A percentile compares a stretch with the other conserved stretches of the same genome.
phyloP scores from a whole-genome alignment of 1,284 basidiomycete genomes.

The Pascua sp. region DNA sequence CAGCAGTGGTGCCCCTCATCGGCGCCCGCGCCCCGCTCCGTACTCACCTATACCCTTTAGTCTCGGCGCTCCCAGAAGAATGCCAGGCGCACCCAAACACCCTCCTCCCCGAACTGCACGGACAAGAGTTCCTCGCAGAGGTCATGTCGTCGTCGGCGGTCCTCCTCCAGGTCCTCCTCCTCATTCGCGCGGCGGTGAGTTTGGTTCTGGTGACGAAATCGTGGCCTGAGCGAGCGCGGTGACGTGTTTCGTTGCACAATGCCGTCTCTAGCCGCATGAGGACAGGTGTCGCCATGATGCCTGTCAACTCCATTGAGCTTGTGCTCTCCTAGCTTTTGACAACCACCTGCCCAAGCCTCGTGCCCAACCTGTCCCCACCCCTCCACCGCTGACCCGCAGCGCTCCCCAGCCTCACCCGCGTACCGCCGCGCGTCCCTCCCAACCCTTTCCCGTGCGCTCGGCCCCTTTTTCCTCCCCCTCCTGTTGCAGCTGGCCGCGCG shows the following conservation, averaged over 20 bases:
- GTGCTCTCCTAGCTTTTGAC: too few species aligned
- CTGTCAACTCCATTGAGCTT: too few species aligned
- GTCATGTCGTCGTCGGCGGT: constrained; percentile 33
- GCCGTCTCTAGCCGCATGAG: too few species aligned
- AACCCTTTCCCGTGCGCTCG: constrained; percentile 33
- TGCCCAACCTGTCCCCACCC: too few species aligned
- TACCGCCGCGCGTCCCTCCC: constrained; percentile 33
- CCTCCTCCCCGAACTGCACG: constrained; percentile 34
- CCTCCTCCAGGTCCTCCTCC: constrained; percentile 60
- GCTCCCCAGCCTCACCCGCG: constrained; percentile 1
- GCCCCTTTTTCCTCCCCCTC: constrained; percentile 39
- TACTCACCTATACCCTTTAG: constrained; percentile 44
- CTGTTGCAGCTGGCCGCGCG: constrained; percentile 35
- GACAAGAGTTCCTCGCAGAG: constrained; percentile 33
- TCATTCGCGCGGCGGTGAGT: constrained; percentile 29
- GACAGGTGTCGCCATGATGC: too few species aligned
- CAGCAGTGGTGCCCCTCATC: constrained; percentile 28
- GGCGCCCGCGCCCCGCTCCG: constrained; percentile 59
- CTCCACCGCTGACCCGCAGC: too few species aligned
- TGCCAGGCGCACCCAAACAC: constrained; percentile 34
- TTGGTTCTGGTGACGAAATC: too few species aligned
- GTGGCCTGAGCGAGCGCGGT: too few species aligned
- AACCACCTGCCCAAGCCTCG: too few species aligned
- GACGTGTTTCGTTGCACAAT: too few species aligned
- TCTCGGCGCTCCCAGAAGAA: constrained; percentile 33